Base-by-base conservation (phyloP, 768 basidiomycete species). In the Mrakia frigida region DNA sequence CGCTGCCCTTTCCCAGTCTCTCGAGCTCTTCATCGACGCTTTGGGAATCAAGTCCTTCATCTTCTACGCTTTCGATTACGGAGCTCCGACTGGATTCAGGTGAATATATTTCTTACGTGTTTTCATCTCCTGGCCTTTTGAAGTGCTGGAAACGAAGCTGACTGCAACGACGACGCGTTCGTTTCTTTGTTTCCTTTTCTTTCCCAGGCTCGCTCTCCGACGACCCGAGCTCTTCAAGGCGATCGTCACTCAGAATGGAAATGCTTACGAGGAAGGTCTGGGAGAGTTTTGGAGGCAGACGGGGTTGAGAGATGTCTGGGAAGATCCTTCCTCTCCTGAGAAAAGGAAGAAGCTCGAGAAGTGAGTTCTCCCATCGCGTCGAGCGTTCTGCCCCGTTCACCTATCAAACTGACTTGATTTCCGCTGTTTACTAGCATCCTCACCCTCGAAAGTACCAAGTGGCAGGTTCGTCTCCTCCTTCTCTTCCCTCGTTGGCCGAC, bases 21-120 rank as follows among this genome's bases (percentile, higher is more conserved):
- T 86, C 75, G 82, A 81, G 33, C 80, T 81, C 2, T 87, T 87
- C 80, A 81, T 86, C 50, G 83, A 86, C 68, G 82, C 82, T 1
- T 81, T 87, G 3, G 74, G 79, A 10, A 80, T 87, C 75, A 79
- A 74, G n/a, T 83, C 82, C 52, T 87, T 85, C 74, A 84, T 84
- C 1, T 80, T 86, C 7, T 88, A 88, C 79, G 82, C 86, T 46
- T 87, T 87, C 76, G 87, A 87, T 78, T 87, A 87, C 74, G 87
- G 87, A 79, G 85, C 81, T 5, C 83, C 82, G 0, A 77, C 75
- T 18, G 81, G 65, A 31, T 79, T 80, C 56, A 78, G 79, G 73
- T 75, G 6, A 33, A 77, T 72, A n/a, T n/a, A n/a, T n/a, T n/a
- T n/a, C n/a, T n/a, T n/a, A n/a, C n/a, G n/a, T 65, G 65, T 78